These are phyloP conservation scores for Salvia splendens DNA, from an alignment of 257 asterid genomes.

Conservation along the genomic window DNA sequence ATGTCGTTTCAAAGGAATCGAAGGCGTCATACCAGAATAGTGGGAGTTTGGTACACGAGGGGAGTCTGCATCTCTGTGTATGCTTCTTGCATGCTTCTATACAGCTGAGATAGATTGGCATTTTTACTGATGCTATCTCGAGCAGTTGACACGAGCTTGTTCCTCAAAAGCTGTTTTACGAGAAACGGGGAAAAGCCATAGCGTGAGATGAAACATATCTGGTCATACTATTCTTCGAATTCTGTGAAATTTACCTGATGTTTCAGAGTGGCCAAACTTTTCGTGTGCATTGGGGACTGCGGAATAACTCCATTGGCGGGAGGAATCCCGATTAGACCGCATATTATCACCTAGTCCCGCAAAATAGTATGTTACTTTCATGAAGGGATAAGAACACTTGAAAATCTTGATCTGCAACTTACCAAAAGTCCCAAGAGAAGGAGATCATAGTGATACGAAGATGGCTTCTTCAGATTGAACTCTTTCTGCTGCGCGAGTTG, in stretches of 20 bases:
- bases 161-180: conserved; percentile 68
- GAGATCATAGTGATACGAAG: conserved; percentile 94
- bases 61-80: conserved; percentile 92
- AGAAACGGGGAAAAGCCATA: neutral
- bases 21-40: conserved; percentile 55
- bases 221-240: neutral
- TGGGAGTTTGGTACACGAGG: conserved; percentile 78
- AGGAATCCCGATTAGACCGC: conserved; percentile 97
- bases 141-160: conserved; percentile 85
- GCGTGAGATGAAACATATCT: neutral
- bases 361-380: conserved; percentile 17
- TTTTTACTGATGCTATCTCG: conserved; percentile 62
- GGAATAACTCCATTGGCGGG: conserved; percentile 99
- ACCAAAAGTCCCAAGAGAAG: conserved; percentile 94
- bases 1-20: neutral
- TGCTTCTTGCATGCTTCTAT: conserved; percentile 79
- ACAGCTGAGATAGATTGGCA: conserved; percentile 76
- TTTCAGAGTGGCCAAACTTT: conserved; percentile 91
- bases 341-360: conserved; percentile 65
- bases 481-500: conserved; percentile 94
- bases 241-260: conserved; percentile 64
- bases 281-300: conserved; percentile 98
- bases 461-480: conserved; percentile 92
- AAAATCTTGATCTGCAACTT: conserved; percentile 10
- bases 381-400: neutral